Conservation (phyloP, 164 flowering plant species). For the grape (Vitis vinifera) region ASM3070453v1 NC_081807.1:7123501-7124000, state of each 20-base stretch:
- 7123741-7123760: not conserved
- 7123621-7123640: not conserved
- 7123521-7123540: constrained; percentile 12
- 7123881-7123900: not conserved
- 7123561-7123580: not conserved
- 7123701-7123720: not conserved
- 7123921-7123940: not conserved
- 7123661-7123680: not conserved
- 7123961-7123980: not conserved
- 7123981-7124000: not conserved
- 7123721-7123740: not conserved
- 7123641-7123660: not conserved
- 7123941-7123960: constrained; percentile 7
- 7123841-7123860: not conserved
- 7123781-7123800: constrained; percentile 19
- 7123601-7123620: constrained; percentile 9
- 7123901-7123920: constrained; percentile 5
- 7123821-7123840: not conserved
- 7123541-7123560: constrained; percentile 7
- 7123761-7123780: not conserved
- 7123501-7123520: constrained; percentile 3
- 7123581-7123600: constrained; percentile 14
- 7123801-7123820: constrained; percentile 3
- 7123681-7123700: constrained; percentile 15
- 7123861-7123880: not conserved